Conservation (phyloP, 495 filamentous ascomycete species). For the Hypoxylon fuscum region DNA sequence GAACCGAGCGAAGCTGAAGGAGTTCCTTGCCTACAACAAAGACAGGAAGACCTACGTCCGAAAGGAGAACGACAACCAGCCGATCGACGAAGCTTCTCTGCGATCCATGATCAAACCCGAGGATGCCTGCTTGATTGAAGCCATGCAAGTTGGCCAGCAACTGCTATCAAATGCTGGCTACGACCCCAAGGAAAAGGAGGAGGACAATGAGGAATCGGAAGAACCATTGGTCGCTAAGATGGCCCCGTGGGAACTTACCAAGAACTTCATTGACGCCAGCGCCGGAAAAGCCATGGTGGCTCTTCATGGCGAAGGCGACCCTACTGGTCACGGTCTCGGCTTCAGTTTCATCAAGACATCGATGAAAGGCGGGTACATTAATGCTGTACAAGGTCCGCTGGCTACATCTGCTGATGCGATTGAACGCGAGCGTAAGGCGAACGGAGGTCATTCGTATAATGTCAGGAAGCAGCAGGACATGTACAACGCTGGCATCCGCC, state of each 20-base stretch:
- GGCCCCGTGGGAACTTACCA: slow-evolving; percentile 93
- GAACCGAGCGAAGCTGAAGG: slow-evolving; percentile 94
- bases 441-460: slow-evolving; percentile 96
- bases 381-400: slow-evolving; percentile 84
- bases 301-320: slow-evolving; percentile 92
- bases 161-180: slow-evolving; percentile 80
- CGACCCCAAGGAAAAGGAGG: slow-evolving; percentile 67
- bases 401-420: slow-evolving; percentile 79
- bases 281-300: slow-evolving; percentile 96
- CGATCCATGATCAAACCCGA: slow-evolving; percentile 91
- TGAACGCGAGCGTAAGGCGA: slow-evolving; percentile 78
- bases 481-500: slow-evolving; percentile 86
- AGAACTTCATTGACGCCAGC: slow-evolving; percentile 93
- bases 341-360: slow-evolving; percentile 96
- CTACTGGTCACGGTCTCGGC: slow-evolving; percentile 90
- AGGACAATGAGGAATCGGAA: slow-evolving; percentile 71
- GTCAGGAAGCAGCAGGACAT: slow-evolving; percentile 88
- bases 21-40: slow-evolving; percentile 90
- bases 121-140: slow-evolving; percentile 91
- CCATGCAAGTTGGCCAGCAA: slow-evolving; percentile 94
- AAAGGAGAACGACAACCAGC: slow-evolving; percentile 68
- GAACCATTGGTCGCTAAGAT: slow-evolving; percentile 71
- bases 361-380: slow-evolving; percentile 98
- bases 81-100: slow-evolving; percentile 80
- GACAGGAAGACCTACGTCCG: slow-evolving; percentile 86